Evolutionary conservation across 129 eudicot species (phyloP).

Genomic region (Sambucus nigra): DNA sequence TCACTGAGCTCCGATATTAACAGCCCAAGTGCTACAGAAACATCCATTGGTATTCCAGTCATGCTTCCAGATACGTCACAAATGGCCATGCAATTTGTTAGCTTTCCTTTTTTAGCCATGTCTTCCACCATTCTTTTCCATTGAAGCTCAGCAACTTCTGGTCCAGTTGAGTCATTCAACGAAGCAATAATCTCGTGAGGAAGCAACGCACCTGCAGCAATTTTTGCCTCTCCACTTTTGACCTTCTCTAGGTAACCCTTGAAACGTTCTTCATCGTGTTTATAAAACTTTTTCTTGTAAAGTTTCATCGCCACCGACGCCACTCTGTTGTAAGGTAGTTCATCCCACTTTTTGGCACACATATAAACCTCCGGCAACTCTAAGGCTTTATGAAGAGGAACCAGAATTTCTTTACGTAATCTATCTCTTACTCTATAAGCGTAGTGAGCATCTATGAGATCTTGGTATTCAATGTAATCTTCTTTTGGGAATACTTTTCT

Average conservation of each 20-base stretch:
- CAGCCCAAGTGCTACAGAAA: slow-evolving; percentile 9
- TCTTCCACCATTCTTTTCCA: slow-evolving; percentile 13
- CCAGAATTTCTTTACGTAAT: slow-evolving; percentile 8
- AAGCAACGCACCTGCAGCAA: slow-evolving; percentile 11
- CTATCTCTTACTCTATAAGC: slow-evolving; percentile 13
- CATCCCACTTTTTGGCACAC: not conserved
- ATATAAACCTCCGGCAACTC: not conserved
- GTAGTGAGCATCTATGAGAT: slow-evolving; percentile 11
- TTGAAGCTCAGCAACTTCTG: slow-evolving; percentile 8
- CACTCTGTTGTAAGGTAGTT: slow-evolving; percentile 2
- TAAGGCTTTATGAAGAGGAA: slow-evolving; percentile 10
- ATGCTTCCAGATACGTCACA: slow-evolving; percentile 16
- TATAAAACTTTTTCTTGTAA: not conserved
- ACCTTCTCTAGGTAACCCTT: not conserved
- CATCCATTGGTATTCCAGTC: not conserved
- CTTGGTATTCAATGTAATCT: slow-evolving; percentile 1
- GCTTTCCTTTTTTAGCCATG: not conserved
- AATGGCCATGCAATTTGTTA: slow-evolving; percentile 8
- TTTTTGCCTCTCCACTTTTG: not conserved
- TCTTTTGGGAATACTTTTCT: slow-evolving; percentile 13
- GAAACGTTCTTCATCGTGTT: not conserved
- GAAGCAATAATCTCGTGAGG: not conserved
- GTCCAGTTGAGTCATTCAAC: not conserved
- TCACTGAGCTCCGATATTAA: slow-evolving; percentile 8
- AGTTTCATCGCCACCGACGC: slow-evolving; percentile 6